Evolutionary conservation across 306 rosid species (phyloP).

Genomic region (Rosa rugosa): DNA sequence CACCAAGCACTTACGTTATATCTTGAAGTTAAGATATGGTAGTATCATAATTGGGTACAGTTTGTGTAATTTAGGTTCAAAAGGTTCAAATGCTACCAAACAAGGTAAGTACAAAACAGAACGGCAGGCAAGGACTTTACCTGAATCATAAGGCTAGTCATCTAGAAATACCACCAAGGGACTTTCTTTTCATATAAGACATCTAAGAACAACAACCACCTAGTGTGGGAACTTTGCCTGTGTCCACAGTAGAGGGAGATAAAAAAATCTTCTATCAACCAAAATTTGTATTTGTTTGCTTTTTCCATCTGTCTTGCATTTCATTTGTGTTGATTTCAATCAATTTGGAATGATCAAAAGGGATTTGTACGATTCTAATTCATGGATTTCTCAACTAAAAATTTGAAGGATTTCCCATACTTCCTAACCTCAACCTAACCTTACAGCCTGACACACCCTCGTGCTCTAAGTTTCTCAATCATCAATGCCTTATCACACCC

Average conservation of each 20-base stretch:
- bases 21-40: background rate
- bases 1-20: background rate
- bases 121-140: background rate
- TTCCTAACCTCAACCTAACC: background rate
- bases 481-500: background rate
- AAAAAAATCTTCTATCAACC: background rate
- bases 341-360: background rate
- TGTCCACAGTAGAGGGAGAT: background rate
- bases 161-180: background rate
- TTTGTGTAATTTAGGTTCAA: background rate
- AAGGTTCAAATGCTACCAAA: slow-evolving; percentile 4
- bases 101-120: background rate
- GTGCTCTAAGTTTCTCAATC: background rate
- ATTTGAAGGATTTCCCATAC: background rate
- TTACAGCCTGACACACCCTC: background rate
- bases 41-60: background rate
- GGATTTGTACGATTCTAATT: background rate
- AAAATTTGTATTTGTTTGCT: background rate
- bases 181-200: background rate
- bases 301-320: background rate
- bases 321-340: background rate
- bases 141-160: background rate
- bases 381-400: background rate
- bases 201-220: background rate
- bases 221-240: background rate